Evolutionary conservation across 108 stramenopile species (phyloP), one percentile per base, ranked within the genome.

Genomic region (Conticribra guillardii): DNA sequence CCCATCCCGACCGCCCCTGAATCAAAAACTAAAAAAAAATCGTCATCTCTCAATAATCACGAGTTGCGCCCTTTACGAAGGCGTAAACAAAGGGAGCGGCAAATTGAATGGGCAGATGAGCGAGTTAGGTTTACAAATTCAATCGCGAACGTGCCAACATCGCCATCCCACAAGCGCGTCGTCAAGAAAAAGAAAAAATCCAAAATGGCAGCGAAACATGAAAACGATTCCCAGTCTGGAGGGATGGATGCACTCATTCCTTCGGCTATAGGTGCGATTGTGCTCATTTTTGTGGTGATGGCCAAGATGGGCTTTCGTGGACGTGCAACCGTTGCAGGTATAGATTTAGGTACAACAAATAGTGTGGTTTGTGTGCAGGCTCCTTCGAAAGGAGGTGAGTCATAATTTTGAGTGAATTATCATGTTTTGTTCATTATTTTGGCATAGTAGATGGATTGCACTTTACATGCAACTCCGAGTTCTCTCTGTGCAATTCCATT

Each of bases 321-420:
- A 21, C 79, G 93, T 11, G 82, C 88, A 2, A 85, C 83, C 15
- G 90, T 91, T 19, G 93, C 93, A 0, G 93, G 93, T 1, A 91
- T 94, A 48, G 93, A 94, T 79, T 61, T 94, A 59, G 93, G 93
- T 31, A 94, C 93, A 4, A 94, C 93, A 67, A 94, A 94, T 54
- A 86, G 85, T 58, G 93, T 94, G 18, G 73, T 94, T 57, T 94
- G 93, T 68, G 90, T 94, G 0, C 93, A 94, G 62, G 66, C 85
- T 24, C 88, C 67, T 2, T 80, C 87, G 45, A 85, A 87, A 67
- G 81, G 86, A 1, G 73, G 73, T 74, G 21, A 66, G 73, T 33
- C 4, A 31, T 51, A 17, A 0, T 31, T 1, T 26, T 51, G 30
- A 45, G 18, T 59, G 44, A 48, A 47, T 8, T 23, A 5, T 26